Conservation (phyloP, 2,329 filamentous ascomycete species). For the Hypoxylon sp. region DNA sequence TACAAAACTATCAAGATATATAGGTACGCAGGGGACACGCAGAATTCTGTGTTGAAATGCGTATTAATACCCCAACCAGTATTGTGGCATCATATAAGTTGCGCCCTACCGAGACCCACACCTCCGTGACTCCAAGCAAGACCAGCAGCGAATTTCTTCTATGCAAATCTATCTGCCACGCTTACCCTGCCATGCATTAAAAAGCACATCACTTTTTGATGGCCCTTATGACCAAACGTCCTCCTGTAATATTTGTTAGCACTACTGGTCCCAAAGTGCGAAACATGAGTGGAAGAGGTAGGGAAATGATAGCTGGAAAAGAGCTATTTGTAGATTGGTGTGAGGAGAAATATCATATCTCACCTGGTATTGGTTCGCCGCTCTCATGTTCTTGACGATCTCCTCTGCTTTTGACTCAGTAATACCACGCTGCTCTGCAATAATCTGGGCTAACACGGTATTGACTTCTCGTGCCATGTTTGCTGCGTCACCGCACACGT, state of each 20-base stretch:
- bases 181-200: conserved; percentile 45
- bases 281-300: background rate
- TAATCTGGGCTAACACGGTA: conserved; percentile 85
- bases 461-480: conserved; percentile 98
- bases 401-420: conserved; percentile 92
- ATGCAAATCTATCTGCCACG: conserved; percentile 50
- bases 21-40: conserved; percentile 38
- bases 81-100: conserved; percentile 34
- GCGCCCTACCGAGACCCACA: conserved; percentile 32
- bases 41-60: conserved; percentile 39
- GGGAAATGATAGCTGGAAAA: conserved; percentile 14
- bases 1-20: conserved; percentile 44
- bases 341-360: conserved; percentile 47
- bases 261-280: background rate
- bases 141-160: conserved; percentile 42
- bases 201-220: conserved; percentile 37
- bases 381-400: conserved; percentile 96
- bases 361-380: conserved; percentile 96
- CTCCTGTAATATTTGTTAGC: conserved; percentile 67
- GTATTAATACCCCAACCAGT: conserved; percentile 39
- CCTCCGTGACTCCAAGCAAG: conserved; percentile 47
- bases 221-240: conserved; percentile 76
- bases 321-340: conserved; percentile 9
- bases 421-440: conserved; percentile 85
- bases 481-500: conserved; percentile 97